Percentiles rank a stretch among this genome's conserved stretches.
Conservation (phyloP, 257 asterid species). For the Salvia rosmarinus region DNA sequence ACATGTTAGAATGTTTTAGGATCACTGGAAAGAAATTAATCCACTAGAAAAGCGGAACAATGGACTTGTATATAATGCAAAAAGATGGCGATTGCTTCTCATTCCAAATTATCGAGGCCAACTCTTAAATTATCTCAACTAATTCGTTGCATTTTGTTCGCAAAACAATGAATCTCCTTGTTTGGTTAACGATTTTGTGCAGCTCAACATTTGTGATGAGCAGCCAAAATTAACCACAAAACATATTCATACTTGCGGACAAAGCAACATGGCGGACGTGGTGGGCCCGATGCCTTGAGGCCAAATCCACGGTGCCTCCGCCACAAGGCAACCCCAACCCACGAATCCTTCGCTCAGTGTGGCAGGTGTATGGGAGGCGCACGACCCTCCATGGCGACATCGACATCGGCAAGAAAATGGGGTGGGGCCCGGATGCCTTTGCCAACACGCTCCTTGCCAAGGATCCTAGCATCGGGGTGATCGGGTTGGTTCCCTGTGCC, state of each 20-base stretch:
- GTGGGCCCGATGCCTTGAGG: constrained; percentile 44
- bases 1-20: too few relatives aligned
- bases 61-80: not conserved
- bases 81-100: not conserved
- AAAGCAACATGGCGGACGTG: constrained; percentile 93
- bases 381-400: constrained; percentile 54
- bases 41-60: not conserved
- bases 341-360: constrained; percentile 44
- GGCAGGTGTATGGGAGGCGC: constrained; percentile 52
- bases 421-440: constrained; percentile 76
- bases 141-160: not conserved
- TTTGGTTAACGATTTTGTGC: constrained; percentile 45
- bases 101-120: not conserved
- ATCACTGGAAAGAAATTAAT: not conserved
- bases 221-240: constrained; percentile 15
- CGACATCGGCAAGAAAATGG: constrained; percentile 77
- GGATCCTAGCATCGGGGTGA: constrained; percentile 50
- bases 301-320: constrained; percentile 45
- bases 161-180: constrained; percentile 32
- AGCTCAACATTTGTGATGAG: constrained; percentile 39
- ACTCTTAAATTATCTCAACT: not conserved
- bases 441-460: constrained; percentile 45
- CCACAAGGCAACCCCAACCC: constrained; percentile 40
- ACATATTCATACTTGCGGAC: constrained; percentile 77
- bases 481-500: constrained; percentile 85